Evolutionary conservation across 1,139 yeast genomes (phyloP).

Genomic region (Zygoascus sp.): DNA sequence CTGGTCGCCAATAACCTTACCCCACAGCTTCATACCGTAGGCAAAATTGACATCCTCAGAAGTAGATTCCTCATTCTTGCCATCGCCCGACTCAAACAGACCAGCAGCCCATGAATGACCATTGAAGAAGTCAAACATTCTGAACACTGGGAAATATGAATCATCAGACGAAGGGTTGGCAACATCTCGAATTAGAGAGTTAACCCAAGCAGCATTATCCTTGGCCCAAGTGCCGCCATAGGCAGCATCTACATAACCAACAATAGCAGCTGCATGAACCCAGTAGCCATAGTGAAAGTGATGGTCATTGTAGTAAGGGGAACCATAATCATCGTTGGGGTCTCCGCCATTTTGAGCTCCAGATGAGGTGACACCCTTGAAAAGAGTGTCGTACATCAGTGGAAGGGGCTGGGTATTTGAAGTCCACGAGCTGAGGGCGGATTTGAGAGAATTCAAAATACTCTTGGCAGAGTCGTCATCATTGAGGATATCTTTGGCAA

Average conservation of each 20-base stretch:
- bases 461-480: slow-evolving; percentile 48
- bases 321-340: slow-evolving; percentile 59
- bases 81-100: slow-evolving; percentile 62
- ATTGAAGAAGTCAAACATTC: slow-evolving; percentile 74
- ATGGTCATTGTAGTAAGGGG: slow-evolving; percentile 70
- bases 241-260: slow-evolving; percentile 59
- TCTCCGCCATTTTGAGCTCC: slow-evolving; percentile 48
- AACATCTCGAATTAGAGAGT: slow-evolving; percentile 64
- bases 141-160: slow-evolving; percentile 64
- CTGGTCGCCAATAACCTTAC: slow-evolving; percentile 59
- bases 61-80: slow-evolving; percentile 74
- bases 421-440: slow-evolving; percentile 49
- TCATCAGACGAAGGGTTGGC: slow-evolving; percentile 67
- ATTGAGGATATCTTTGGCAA: slow-evolving; percentile 54
- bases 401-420: slow-evolving; percentile 53
- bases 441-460: slow-evolving; percentile 48
- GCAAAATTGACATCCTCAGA: slow-evolving; percentile 80
- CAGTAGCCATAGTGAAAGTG: slow-evolving; percentile 80
- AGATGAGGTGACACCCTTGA: slow-evolving; percentile 64
- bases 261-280: slow-evolving; percentile 72
- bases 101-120: slow-evolving; percentile 91
- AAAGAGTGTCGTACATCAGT: slow-evolving; percentile 63
- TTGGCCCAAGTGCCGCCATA: slow-evolving; percentile 63
- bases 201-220: slow-evolving; percentile 63
- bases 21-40: slow-evolving; percentile 82